These are phyloP conservation scores for Taxillus chinensis DNA, from an alignment of 164 flowering plant species.

Conservation along the genomic window DNA sequence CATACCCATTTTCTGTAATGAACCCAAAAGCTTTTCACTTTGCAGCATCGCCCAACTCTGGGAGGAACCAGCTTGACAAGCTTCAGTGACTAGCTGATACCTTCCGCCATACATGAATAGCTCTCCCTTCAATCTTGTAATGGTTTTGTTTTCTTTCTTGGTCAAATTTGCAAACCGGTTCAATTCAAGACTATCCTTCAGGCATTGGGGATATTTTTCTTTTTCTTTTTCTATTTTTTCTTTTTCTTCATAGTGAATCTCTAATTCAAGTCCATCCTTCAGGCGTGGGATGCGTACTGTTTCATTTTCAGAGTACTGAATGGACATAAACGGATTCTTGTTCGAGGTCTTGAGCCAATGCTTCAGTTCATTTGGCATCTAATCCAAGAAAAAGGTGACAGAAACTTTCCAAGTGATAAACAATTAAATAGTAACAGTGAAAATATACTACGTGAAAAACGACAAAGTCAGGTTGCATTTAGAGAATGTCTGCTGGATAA, in stretches of 20 bases:
- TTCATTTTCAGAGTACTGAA: slow-evolving; percentile 35
- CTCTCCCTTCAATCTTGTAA: slow-evolving; percentile 53
- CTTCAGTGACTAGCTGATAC: slow-evolving; percentile 17
- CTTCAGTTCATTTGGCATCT: slow-evolving; percentile 53
- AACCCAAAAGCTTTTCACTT: slow-evolving; percentile 21
- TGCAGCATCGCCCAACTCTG: slow-evolving; percentile 16
- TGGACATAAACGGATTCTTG: slow-evolving; percentile 14
- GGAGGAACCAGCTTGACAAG: slow-evolving; percentile 12
- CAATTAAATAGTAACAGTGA: no score
- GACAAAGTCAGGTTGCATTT: neutral
- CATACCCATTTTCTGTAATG: slow-evolving; percentile 15
- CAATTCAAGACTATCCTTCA: slow-evolving; percentile 21
- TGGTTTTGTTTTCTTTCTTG: slow-evolving; percentile 17
- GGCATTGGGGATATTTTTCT: slow-evolving; percentile 14
- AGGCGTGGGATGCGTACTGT: slow-evolving; percentile 34
- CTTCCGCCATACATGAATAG: slow-evolving; percentile 35
- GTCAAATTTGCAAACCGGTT: slow-evolving; percentile 27
- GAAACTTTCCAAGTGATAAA: neutral
- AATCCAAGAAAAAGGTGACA: slow-evolving; percentile 4
- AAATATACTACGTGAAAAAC: neutral
- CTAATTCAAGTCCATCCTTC: slow-evolving; percentile 27
- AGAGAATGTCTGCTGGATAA: neutral
- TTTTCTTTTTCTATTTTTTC: no score
- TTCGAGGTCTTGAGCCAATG: slow-evolving; percentile 6
- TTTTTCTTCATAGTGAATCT: slow-evolving; percentile 36